phyloP scores from a whole-genome alignment of 108 stramenopile species.

The Chaetoceros muelleri region DNA sequence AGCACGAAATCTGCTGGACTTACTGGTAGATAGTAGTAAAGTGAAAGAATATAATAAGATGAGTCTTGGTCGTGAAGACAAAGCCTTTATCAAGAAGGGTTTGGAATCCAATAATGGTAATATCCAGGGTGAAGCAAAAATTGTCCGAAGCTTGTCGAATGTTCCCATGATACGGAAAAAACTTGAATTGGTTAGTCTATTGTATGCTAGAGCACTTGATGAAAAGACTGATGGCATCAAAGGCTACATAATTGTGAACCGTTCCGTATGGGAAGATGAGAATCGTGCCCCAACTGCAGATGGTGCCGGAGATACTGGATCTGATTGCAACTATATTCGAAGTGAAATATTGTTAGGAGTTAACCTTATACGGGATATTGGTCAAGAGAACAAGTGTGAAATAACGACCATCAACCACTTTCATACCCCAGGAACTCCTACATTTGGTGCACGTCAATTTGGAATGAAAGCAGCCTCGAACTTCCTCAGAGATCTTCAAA shows the following conservation, averaged over 20 bases:
- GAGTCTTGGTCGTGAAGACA: constrained; percentile 44
- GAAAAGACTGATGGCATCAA: constrained; percentile 12
- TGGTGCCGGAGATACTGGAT: constrained; percentile 9
- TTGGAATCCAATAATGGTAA: constrained; percentile 14
- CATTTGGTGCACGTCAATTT: constrained; percentile 34
- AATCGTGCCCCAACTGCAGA: constrained; percentile 3
- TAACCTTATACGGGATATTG: constrained; percentile 33
- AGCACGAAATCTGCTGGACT: constrained; percentile 27
- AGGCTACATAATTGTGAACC: constrained; percentile 38
- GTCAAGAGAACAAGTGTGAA: constrained; percentile 23
- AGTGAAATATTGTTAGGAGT: constrained; percentile 55
- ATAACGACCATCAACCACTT: constrained; percentile 49
- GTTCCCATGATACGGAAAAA: constrained; percentile 32
- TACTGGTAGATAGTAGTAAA: constrained; percentile 37
- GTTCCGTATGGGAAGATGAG: constrained; percentile 49
- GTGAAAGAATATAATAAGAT: constrained; percentile 53
- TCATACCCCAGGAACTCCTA: constrained; percentile 38
- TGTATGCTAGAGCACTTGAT: constrained; percentile 30
- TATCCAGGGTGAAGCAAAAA: constrained; percentile 39
- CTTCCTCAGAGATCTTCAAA: constrained; percentile 48
- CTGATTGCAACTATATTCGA: constrained; percentile 16
- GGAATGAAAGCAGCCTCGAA: constrained; percentile 36
- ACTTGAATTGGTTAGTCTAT: constrained; percentile 38
- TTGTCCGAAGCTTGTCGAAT: constrained; percentile 34
- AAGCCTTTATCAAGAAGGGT: constrained; percentile 24